Percentiles rank a stretch among this genome's conserved stretches.
Conservation (phyloP, 495 filamentous ascomycete species). For the Talaromyces wortmannii region DNA sequence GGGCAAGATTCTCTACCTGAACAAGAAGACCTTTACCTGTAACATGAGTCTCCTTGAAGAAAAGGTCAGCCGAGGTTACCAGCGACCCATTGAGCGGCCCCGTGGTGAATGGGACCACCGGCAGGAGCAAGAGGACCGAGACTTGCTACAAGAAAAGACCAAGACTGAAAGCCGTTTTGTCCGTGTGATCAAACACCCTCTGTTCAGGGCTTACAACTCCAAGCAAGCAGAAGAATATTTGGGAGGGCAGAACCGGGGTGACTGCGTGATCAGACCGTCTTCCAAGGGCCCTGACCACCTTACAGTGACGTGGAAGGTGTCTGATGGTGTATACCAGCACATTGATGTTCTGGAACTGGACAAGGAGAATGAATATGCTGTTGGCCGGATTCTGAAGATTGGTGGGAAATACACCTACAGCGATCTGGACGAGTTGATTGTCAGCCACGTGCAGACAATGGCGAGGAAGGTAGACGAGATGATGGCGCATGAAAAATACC, state of each 20-base stretch:
- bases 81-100: conserved; percentile 57
- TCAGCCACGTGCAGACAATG: conserved; percentile 95
- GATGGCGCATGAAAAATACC: conserved; percentile 86
- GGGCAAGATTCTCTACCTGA: conserved; percentile 79
- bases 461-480: conserved; percentile 96
- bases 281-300: conserved; percentile 93
- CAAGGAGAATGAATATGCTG: conserved; percentile 92
- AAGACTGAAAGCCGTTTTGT: conserved; percentile 73
- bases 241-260: conserved; percentile 73
- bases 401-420: conserved; percentile 83
- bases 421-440: conserved; percentile 95
- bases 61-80: conserved; percentile 62
- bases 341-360: conserved; percentile 94
- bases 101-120: conserved; percentile 79
- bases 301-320: conserved; percentile 97
- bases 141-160: conserved; percentile 73
- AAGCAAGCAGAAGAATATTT: conserved; percentile 92
- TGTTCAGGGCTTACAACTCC: conserved; percentile 89
- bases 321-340: conserved; percentile 89
- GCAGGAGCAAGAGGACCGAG: conserved; percentile 71
- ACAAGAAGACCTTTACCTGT: conserved; percentile 72
- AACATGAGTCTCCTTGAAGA: conserved; percentile 81
- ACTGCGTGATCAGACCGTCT: conserved; percentile 90
- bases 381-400: conserved; percentile 76
- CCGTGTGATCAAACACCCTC: conserved; percentile 92